Base-by-base conservation (phyloP, 352 stramenopile genomes). In the Phytopythium cucurbitacearum region DNA sequence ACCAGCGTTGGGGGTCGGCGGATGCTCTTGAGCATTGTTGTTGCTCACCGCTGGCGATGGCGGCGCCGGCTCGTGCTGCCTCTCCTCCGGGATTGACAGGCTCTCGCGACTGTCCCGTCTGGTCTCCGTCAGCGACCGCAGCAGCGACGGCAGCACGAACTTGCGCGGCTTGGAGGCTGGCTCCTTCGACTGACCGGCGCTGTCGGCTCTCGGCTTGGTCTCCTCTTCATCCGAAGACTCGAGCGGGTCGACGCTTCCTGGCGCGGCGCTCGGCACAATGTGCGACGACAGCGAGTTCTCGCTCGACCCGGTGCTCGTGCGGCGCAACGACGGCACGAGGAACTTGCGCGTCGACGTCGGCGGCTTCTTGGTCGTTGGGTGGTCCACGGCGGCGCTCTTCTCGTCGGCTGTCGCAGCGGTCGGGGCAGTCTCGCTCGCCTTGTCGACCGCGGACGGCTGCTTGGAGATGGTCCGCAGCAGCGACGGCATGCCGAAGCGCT, bases 321-420 rank as follows among this genome's bases (percentile, higher is more conserved):
- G 49, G 58, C 63, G 72, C 3, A 77, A 34, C 49, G 64, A 73
- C 34, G 64, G 43, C 11, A 77, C 62, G 16, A 44, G 47, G 32
- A 77, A 77, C 51, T 46, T 61, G 28, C 51, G 51, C 37, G 34
- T 47, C 48, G 48, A 37, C 16, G 53, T 56, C 11, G 56, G 40
- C 5, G 40, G 16, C 7, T 38, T 42, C 41, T 72, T 63, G 3
- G 57, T n/a, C 28, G 64, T 40, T 21, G 56, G 52, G 9, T 63
- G 21, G 21, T 28, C 21, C 21, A 28, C 21, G 21, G 21, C 2
- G 21, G 21, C 21, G 21, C 21, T 28, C 21, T 28, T 28, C 21
- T 28, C 21, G 21, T 28, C 21, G 21, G 21, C 21, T 28, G 21
- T 28, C 21, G 21, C 21, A 2, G 21, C 21, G 21, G 21, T 28